phyloP scores from a whole-genome alignment of 768 basidiomycete genomes.

The Pulveroboletus sp. region DNA sequence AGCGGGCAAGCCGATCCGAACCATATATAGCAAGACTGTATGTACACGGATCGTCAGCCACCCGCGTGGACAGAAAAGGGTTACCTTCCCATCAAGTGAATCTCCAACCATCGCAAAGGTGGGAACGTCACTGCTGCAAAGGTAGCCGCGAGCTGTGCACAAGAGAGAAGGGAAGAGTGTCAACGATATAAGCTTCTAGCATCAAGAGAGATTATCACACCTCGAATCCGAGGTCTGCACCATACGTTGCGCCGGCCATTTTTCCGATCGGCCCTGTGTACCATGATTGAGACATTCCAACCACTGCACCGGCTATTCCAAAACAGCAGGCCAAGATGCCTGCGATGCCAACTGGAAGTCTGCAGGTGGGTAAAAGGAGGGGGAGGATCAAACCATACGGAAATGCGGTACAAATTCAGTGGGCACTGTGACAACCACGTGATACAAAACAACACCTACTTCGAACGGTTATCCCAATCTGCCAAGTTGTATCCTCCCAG shows the following conservation, averaged over 20 bases:
- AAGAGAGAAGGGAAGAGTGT: neutral
- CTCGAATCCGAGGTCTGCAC: conserved; percentile 55
- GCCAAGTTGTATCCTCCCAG: too few species aligned
- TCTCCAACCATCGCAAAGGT: conserved; percentile 46
- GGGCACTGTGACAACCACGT: too few species aligned
- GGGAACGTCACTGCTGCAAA: conserved; percentile 46
- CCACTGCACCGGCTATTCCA: conserved; percentile 45
- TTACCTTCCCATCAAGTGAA: conserved; percentile 38
- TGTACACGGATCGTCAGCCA: too few species aligned
- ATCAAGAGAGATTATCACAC: conserved; percentile 18
- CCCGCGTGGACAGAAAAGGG: too few species aligned
- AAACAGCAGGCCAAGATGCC: conserved; percentile 44
- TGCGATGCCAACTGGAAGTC: conserved; percentile 47
- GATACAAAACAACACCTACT: too few species aligned
- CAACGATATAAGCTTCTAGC: neutral
- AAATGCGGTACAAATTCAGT: too few species aligned
- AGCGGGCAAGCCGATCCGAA: too few species aligned
- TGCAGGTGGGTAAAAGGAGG: conserved; percentile 3
- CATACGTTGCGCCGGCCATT: conserved; percentile 36
- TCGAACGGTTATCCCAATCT: too few species aligned
- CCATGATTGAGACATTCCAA: conserved; percentile 52
- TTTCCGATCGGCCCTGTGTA: conserved; percentile 47
- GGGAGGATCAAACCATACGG: neutral
- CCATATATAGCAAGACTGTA: too few species aligned
- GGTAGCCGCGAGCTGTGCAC: conserved; percentile 36